Base-by-base conservation (phyloP, 1,139 yeast genomes). In the Hanseniaspora uvarum region DNA sequence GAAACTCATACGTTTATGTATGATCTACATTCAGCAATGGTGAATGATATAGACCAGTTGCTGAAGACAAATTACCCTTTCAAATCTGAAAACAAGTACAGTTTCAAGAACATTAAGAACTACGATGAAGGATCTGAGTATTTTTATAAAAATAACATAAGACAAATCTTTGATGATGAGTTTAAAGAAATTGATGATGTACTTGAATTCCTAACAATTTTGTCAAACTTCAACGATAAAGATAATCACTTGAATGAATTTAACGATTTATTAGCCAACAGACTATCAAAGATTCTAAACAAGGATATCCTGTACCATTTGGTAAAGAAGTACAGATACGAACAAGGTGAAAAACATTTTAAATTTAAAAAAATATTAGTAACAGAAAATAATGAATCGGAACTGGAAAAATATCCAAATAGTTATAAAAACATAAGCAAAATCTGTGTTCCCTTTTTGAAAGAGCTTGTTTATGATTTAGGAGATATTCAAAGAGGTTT, bases 201-300 rank as follows among this genome's bases (percentile, higher is more conserved):
- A 34, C 70, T 92, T 56, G 96, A 92, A 66, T 89, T 95, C 88
- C 70, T 89, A 52, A 97, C 92, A 65, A 84, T 92, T 52, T 79
- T 88, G 68, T 80, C 95, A 0, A 74, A 78, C 37, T 65, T 82
- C 45, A 69, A 68, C 19, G 77, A 76, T 57, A 80, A 78, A 53
- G 82, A 73, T 62, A 77, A 72, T 60, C 75, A 81, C 65, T 77
- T 70, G 59, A 23, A 28, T 16, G 53, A 50, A n/a, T 50, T 50
- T 16, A 77, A 72, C 62, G 83, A 83, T 53, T 72, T 78, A 56
- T 76, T 70, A 58, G 79, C 75, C 66, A 79, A 75, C 65, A 30
- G 46, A 31, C 16, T 43, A 14, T 43, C 46, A 19, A 82, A 73
- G 45, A 72, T 73, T 11, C 70, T 92, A 55, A 83, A 84, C 56